Base-by-base conservation (phyloP, 495 filamentous ascomycete genomes). In the Astrothelium subdiscretum region DNA sequence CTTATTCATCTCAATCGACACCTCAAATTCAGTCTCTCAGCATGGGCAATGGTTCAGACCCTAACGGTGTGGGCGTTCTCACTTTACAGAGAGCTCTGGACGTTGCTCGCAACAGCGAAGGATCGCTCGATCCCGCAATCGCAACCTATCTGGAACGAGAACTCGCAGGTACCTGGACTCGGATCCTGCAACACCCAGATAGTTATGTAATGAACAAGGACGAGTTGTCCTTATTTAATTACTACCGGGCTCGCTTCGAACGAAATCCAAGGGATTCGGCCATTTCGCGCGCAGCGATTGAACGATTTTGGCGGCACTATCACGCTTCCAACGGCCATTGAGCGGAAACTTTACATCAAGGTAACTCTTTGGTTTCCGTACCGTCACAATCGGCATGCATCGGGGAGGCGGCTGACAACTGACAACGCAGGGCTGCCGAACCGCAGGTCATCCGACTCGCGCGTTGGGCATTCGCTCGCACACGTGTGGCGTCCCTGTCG, bases 221-320 rank as follows among this genome's bases (percentile, higher is more conserved):
- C 66, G 88, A 94, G 70, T 91, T 90, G 65, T 81, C 87, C 18
- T 76, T 94, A 31, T 90, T 91, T 79, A 92, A 84, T 71, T 91
- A 84, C 69, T 90, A 84, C 70, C 82, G 85, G 48, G 66, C 73
- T 24, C 80, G 83, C 1, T 90, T 84, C 65, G 67, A 73, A 12
- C 79, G 77, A 29, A 57, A 38, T 15, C 48, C 48, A 6, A 54
- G 48, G 24, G 48, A 54, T 22, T 71, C 71, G 4, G 63, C 63
- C 26, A 63, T 82, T n/a, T 77, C 78, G 31, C 60, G 63, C 40
- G 63, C 60, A 0, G 83, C 82, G 1, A 74, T 74, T 59, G 69
- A 67, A 27, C 71, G 78, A 10, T 85, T 78, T 66, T 86, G 83
- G 83, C 70, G 78, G 44, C 64, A 77, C 58, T 67, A 67, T 54